These are phyloP conservation scores for Pugionium dolabratum DNA, from an alignment of 345 rosid species.

Conservation along the genomic window DNA sequence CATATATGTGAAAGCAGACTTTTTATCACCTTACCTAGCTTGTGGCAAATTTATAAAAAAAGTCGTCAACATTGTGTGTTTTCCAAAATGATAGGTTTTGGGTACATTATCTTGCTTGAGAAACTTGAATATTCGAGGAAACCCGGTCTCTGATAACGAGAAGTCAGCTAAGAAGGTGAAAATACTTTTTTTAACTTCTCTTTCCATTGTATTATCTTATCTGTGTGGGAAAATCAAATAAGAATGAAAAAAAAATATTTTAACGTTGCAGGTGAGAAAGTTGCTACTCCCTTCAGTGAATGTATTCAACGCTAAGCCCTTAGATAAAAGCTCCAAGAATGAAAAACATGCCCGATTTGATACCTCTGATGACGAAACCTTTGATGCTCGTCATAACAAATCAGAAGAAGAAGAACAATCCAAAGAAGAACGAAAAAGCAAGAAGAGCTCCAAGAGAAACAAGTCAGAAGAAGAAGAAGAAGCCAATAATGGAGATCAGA, in stretches of 20 bases:
- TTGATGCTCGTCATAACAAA: conserved; percentile 36
- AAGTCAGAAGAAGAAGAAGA: conserved; percentile 25
- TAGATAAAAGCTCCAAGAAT: conserved; percentile 46
- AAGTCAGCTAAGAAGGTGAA: conserved; percentile 70
- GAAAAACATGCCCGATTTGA: conserved; percentile 37
- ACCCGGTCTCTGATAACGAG: conserved; percentile 69
- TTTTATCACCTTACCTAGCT: neutral
- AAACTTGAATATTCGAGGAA: conserved; percentile 82
- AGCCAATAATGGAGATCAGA: conserved; percentile 18
- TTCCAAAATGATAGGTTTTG: conserved; percentile 54
- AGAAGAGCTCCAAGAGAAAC: conserved; percentile 36
- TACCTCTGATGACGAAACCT: conserved; percentile 27
- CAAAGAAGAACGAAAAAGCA: conserved; percentile 27
- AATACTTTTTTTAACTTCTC: neutral
- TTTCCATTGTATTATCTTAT: neutral
- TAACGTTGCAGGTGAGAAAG: conserved; percentile 51
- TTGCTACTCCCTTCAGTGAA: conserved; percentile 59
- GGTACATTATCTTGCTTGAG: conserved; percentile 55
- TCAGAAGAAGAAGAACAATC: conserved; percentile 24
- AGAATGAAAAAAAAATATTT: neutral
- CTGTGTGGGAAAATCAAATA: neutral
- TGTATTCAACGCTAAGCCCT: conserved; percentile 73
- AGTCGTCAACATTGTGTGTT: neutral
- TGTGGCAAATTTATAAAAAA: conserved; percentile 2
- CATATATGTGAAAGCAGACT: conserved; percentile 14